Conservation (phyloP, 1,139 yeast genomes). For the Suhomyces guaymorum region DNA sequence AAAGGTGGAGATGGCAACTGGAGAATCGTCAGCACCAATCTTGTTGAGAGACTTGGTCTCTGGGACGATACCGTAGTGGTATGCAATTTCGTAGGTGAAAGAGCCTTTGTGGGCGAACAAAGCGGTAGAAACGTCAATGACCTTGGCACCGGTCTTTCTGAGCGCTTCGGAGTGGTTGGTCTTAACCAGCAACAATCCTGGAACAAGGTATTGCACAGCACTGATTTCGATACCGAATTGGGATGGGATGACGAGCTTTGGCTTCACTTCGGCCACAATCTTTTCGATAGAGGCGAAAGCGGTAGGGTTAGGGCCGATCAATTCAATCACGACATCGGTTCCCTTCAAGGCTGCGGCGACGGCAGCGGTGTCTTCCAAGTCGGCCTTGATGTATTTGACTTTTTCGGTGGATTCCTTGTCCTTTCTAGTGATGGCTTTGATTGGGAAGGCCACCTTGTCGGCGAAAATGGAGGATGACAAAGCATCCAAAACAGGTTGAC, state of each 20-base stretch:
- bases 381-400: conserved; percentile 42
- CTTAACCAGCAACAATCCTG: conserved; percentile 42
- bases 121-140: conserved; percentile 48
- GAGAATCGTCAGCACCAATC: conserved; percentile 43
- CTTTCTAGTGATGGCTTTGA: conserved; percentile 50
- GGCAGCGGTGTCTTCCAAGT: conserved; percentile 25
- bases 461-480: conserved; percentile 45
- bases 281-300: conserved; percentile 28
- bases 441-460: conserved; percentile 47
- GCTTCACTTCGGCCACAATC: conserved; percentile 42
- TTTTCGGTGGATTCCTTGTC: conserved; percentile 38
- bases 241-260: conserved; percentile 60
- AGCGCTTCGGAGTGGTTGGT: conserved; percentile 33
- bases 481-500: conserved; percentile 48
- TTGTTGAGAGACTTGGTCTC: conserved; percentile 37
- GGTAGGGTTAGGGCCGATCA: conserved; percentile 32
- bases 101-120: conserved; percentile 46
- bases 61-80: conserved; percentile 40
- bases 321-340: conserved; percentile 52
- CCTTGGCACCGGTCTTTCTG: conserved; percentile 44
- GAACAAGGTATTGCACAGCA: conserved; percentile 24
- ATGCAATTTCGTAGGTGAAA: conserved; percentile 36
- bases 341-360: conserved; percentile 42
- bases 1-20: conserved; percentile 35
- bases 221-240: conserved; percentile 56